Evolutionary conservation across 2,329 filamentous ascomycete genomes (phyloP), one percentile per base, ranked within the genome.

Genomic region (Cadophora gregata): DNA sequence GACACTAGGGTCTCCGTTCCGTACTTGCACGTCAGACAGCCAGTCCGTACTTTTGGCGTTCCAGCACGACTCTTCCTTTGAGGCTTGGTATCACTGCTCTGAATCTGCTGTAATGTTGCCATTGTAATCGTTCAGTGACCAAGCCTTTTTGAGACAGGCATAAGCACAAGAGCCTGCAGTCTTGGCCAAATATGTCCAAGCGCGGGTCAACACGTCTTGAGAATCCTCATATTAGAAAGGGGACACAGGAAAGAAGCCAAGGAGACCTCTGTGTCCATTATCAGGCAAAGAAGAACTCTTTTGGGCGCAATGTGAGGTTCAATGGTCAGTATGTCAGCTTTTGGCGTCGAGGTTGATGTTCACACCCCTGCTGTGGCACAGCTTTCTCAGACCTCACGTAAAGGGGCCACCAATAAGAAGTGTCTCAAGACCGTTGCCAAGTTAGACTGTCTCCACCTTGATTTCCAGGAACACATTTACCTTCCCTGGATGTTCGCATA

Each of bases 1-100:
- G 24, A 62, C 21, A 16, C 33, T 33, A 55, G 24, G 29, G 25
- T n/a, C n/a, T n/a, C n/a, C 3, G 24, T 42, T 19, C 12, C 51
- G 29, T 21, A 62, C 64, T 59, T 66, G 64, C 64, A 66, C 4
- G 64, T 66, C 0, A 45, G 24, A 27, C 64, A 66, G 6, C 64
- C 64, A 14, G 38, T 48, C 33, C 59, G 62, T 10, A 29, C 24
- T 31, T 66, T 66, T 3, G 42, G 24, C n/a, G 62, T 60, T 12
- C n/a, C 14, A 42, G 31, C 59, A 59, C 64, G 50, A 33, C n/a
- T 58, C n/a, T 27, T 47, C 36, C 5, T 16, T 19, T 63, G 24
- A 9, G 38, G 38, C 36, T 60, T 45, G n/a, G 33, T 25, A 42
- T 24, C 16, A 25, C 12, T 12, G 33, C 14, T 25, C 55, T 38